Percentiles rank a stretch among this genome's conserved stretches.
Conservation (phyloP, 1,139 yeast genomes). For the Ogataea hybrid region DNA sequence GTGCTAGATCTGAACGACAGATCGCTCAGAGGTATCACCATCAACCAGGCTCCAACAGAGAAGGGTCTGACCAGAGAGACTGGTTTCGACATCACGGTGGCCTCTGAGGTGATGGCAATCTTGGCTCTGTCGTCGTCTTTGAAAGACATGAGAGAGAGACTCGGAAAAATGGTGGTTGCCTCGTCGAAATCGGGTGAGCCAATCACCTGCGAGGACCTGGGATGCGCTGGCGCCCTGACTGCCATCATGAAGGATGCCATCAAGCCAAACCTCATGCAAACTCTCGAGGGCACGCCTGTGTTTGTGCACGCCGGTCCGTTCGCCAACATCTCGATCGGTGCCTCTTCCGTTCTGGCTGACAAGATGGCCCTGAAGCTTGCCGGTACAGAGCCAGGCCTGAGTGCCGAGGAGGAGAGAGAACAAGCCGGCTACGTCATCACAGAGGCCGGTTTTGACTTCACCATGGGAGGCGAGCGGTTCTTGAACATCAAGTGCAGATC, state of each 20-base stretch:
- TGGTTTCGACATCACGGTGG: slow-evolving; percentile 96
- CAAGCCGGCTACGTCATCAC: slow-evolving; percentile 92
- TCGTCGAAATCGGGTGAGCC: slow-evolving; percentile 82
- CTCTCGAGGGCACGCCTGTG: slow-evolving; percentile 97
- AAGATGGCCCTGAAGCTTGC: slow-evolving; percentile 85
- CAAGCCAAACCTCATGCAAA: slow-evolving; percentile 97
- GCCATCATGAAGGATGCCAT: slow-evolving; percentile 96
- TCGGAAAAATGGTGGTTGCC: slow-evolving; percentile 91
- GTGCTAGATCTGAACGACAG: slow-evolving; percentile 97
- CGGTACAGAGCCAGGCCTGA: slow-evolving; percentile 43
- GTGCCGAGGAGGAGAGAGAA: slow-evolving; percentile 46
- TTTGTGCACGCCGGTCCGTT: slow-evolving; percentile 99
- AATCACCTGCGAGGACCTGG: slow-evolving; percentile 92
- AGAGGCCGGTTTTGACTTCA: slow-evolving; percentile 98
- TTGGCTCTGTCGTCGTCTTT: slow-evolving; percentile 84
- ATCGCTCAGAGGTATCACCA: slow-evolving; percentile 84
- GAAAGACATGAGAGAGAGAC: slow-evolving; percentile 83
- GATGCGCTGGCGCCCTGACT: slow-evolving; percentile 96
- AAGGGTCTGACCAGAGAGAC: slow-evolving; percentile 86
- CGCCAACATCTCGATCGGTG: slow-evolving; percentile 97
- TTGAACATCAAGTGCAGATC: slow-evolving; percentile 95
- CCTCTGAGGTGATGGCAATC: slow-evolving; percentile 97
- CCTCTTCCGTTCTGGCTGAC: slow-evolving; percentile 92
- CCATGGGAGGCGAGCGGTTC: slow-evolving; percentile 99
- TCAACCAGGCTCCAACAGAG: slow-evolving; percentile 94